Conservation (phyloP, 495 filamentous ascomycete genomes). For the Hypoxylon intermedium region DNA sequence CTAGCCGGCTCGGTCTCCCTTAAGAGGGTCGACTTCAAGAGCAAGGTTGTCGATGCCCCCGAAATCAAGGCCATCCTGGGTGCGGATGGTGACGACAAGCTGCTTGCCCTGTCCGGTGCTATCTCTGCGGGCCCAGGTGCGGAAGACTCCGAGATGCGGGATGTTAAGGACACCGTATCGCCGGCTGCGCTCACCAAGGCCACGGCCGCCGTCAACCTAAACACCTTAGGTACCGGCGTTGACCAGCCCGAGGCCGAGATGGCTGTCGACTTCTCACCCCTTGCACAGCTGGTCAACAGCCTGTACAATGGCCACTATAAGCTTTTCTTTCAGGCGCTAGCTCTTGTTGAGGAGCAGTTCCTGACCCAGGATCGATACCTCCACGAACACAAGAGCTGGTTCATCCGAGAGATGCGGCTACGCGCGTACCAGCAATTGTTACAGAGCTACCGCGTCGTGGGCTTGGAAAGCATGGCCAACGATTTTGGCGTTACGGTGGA, state of each 20-base stretch:
- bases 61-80: constrained; percentile 97
- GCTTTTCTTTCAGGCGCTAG: constrained; percentile 88
- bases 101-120: constrained; percentile 78
- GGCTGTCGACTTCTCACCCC: constrained; percentile 77
- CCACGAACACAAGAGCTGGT: constrained; percentile 92
- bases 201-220: constrained; percentile 80
- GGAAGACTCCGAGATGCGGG: constrained; percentile 80
- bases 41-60: constrained; percentile 95
- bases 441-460: constrained; percentile 97
- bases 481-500: constrained; percentile 97
- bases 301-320: constrained; percentile 93
- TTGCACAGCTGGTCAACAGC: constrained; percentile 86
- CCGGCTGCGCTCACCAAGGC: constrained; percentile 62
- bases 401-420: constrained; percentile 96
- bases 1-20: constrained; percentile 92
- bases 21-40: constrained; percentile 97
- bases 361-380: constrained; percentile 92
- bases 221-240: constrained; percentile 72
- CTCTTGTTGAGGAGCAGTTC: constrained; percentile 92
- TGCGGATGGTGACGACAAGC: constrained; percentile 77
- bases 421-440: constrained; percentile 94
- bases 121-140: constrained; percentile 79
- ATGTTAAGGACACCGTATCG: constrained; percentile 51
- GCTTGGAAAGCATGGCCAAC: constrained; percentile 90
- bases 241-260: constrained; percentile 78